Base-by-base conservation (phyloP, 2,329 filamentous ascomycete species). In the Alternaria ethzedia region DNA sequence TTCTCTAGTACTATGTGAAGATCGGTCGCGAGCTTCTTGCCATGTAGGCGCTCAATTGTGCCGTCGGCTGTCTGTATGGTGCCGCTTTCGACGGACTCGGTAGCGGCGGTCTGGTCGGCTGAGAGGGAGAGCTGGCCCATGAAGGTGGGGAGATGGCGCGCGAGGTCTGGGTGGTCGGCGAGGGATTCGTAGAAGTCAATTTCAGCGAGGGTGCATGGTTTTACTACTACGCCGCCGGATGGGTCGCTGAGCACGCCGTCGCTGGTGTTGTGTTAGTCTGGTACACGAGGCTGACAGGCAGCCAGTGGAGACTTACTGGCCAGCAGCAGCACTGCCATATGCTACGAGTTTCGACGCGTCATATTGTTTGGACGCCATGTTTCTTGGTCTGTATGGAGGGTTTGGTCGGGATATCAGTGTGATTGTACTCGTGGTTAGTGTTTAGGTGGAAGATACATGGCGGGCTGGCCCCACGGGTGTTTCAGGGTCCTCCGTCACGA, bases 181-280 rank as follows among this genome's bases (percentile, higher is more conserved):
- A 83, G 90, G 43, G 89, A 88, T 78, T 97, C 88, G 84, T 99
- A 99, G 80, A 99, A 99, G 47, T 89, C 86, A 72, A 98, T 89
- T 82, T 99, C 96, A 67, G 89, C 86, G 66, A 89, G 83, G 0
- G 92, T 97, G 80, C 95, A 98, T 17, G 96, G 96, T 82, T 99
- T 99, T 77, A 97, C 93, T 78, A 99, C 92, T 32, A 98, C 85
- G 67, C 91, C 88, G 77, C 96, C 96, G 57, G 92, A 89, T 59
- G 87, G 85, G 75, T 97, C 93, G 77, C 91, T 94, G 73, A 97
- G 88, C 50, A 97, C 95, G 68, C 96, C 96, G 70, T 96, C 94
- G 82, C 94, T 97, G 76, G 41, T 57, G 55, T 7, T 43, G 44
- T 68, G 54, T 47, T 55, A 61, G 61, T 41, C 26, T 51, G 26